A percentile compares a stretch with the other conserved stretches of the same genome.
These are phyloP conservation scores for Aspergillus avenaceus DNA, from an alignment of 495 filamentous ascomycete genomes.

Conservation along the genomic window DNA sequence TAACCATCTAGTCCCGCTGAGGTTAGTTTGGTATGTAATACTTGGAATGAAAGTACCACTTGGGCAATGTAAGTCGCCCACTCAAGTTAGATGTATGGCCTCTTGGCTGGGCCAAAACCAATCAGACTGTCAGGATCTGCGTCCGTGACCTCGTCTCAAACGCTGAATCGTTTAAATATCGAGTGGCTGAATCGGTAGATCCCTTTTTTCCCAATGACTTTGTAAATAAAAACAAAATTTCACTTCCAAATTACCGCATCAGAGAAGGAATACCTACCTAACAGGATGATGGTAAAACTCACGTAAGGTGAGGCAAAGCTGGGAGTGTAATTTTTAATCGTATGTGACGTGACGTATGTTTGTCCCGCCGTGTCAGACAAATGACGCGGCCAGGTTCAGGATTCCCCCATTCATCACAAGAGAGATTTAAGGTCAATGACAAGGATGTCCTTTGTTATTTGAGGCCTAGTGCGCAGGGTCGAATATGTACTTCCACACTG, in stretches of 20 bases:
- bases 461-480: background rate
- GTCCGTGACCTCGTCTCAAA: slow-evolving; percentile 19
- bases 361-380: background rate
- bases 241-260: background rate
- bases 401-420: background rate
- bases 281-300: background rate
- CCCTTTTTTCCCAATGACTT: background rate
- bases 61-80: background rate
- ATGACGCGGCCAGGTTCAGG: background rate
- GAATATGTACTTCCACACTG: no score
- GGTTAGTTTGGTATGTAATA: slow-evolving; percentile 2
- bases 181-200: slow-evolving; percentile 17
- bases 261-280: background rate
- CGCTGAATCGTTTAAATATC: slow-evolving; percentile 12
- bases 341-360: background rate
- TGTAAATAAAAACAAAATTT: background rate
- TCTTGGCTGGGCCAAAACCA: slow-evolving; percentile 6
- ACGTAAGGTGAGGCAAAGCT: background rate
- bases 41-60: background rate
- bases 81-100: background rate
- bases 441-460: background rate
- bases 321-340: background rate
- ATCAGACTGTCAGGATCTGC: slow-evolving; percentile 22
- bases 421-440: background rate
- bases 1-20: background rate